A percentile compares a stretch with the other conserved stretches of the same genome.
Evolutionary conservation across 371 early-diverging fungal genomes (phyloP).

Genomic region (Thermomucor indicae-seudaticae): DNA sequence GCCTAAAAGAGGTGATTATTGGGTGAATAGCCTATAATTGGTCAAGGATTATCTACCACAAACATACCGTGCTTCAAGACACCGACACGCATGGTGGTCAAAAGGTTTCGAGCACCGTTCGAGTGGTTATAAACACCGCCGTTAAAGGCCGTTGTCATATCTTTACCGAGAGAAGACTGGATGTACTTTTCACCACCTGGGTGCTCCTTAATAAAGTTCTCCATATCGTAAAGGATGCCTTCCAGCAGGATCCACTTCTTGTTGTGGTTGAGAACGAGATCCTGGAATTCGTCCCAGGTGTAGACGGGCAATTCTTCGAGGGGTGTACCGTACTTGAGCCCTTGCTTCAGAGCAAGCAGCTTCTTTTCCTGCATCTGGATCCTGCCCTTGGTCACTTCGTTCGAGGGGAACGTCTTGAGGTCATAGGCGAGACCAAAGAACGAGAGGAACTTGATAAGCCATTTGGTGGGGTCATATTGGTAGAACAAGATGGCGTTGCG

Average conservation of each 20-base stretch:
- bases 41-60: too few species aligned
- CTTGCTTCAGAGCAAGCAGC: constrained; percentile 53
- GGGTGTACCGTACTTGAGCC: constrained; percentile 73
- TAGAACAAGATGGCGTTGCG: constrained; percentile 87
- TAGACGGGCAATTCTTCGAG: constrained; percentile 69
- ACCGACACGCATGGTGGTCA: constrained; percentile 71
- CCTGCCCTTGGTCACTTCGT: constrained; percentile 86
- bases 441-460: constrained; percentile 73
- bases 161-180: constrained; percentile 74
- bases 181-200: constrained; percentile 87
- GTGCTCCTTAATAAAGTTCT: constrained; percentile 83
- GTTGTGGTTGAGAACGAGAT: constrained; percentile 50
- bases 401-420: constrained; percentile 84
- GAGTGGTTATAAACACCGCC: constrained; percentile 87
- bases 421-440: constrained; percentile 80
- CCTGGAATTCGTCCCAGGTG: constrained; percentile 75
- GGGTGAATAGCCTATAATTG: too few species aligned
- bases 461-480: constrained; percentile 97
- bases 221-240: constrained; percentile 87
- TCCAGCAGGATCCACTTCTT: constrained; percentile 85
- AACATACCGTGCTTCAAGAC: constrained; percentile 41
- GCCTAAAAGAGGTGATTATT: too few species aligned
- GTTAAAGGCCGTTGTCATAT: constrained; percentile 82
- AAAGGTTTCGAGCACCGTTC: constrained; percentile 78
- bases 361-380: constrained; percentile 83